Evolutionary conservation across 2,329 filamentous ascomycete species (phyloP), one percentile per base, ranked within the genome.

Genomic region (Colletotrichum shisoi): DNA sequence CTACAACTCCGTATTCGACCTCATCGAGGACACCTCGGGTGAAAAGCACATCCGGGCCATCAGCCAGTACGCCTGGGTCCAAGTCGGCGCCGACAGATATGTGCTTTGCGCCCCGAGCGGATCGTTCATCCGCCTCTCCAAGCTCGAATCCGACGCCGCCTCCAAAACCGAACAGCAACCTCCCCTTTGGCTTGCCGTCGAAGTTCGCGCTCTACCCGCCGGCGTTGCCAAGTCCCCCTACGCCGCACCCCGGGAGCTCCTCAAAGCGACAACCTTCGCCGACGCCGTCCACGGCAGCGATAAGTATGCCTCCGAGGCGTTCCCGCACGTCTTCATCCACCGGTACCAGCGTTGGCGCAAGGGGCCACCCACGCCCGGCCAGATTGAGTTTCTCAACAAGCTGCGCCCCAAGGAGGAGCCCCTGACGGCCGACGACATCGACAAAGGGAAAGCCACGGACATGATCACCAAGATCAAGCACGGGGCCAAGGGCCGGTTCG

Each of bases 401-500:
- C 73, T 89, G 3, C 82, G 89, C 78, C 78, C 1, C 79, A 84
- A 59, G 69, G 71, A 82, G n/a, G 80, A 88, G 34, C 80, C 84
- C 60, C 74, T 93, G 57, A 83, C 79, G 1, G 71, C 78, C 0
- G 78, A 79, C 0, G 84, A 88, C 34, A 73, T 96, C 65, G 93
- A 86, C 15, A 95, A 94, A 74, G 94, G 94, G 8, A 88, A 87
- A 74, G 94, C 93, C 4, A 85, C 85, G 4, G 94, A 97, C 75
- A 94, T 96, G 90, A 96, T 98, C 70, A 96, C 92, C 8, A 96
- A 96, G 77, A 75, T 97, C 69, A 94, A 90, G 76, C 91, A 95
- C 75, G 94, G 94, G 0, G 92, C 91, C 1, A 86, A 82, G 76
- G 91, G 79, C 69, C 87, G 79, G 79, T 93, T 85, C 74, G 80